Conservation (phyloP, 371 early-diverging fungal species). For the Rhizopus stolonifer region DNA sequence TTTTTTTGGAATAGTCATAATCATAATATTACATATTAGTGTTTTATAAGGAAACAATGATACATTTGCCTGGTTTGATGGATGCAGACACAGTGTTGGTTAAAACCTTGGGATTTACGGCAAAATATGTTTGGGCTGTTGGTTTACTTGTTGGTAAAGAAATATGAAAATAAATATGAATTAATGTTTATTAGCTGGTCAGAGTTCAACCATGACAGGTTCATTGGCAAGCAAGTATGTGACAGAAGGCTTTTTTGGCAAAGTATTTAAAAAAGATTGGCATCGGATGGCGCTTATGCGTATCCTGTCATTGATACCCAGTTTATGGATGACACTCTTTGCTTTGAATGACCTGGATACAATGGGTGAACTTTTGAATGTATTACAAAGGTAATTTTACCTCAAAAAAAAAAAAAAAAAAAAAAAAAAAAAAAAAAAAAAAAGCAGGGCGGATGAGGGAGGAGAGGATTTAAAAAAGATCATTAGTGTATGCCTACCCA, state of each 20-base stretch:
- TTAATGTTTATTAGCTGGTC: slow-evolving; percentile 47
- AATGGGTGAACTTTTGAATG: slow-evolving; percentile 69
- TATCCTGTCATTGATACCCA: slow-evolving; percentile 65
- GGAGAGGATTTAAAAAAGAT: no score
- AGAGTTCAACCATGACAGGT: slow-evolving; percentile 75
- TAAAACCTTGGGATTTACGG: slow-evolving; percentile 55
- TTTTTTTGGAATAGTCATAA: no score
- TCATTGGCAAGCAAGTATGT: slow-evolving; percentile 78
- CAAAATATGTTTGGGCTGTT: slow-evolving; percentile 65
- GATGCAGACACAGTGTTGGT: slow-evolving; percentile 64
- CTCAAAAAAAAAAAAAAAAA: no score
- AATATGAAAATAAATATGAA: background rate
- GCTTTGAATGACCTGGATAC: slow-evolving; percentile 64
- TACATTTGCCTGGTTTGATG: slow-evolving; percentile 45
- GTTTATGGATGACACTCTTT: slow-evolving; percentile 63
- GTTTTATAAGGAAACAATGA: slow-evolving; percentile 39
- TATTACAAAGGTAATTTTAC: slow-evolving; percentile 55
- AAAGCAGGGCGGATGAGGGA: no score
- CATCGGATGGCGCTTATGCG: slow-evolving; percentile 66
- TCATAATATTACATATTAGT: slow-evolving; percentile 54
- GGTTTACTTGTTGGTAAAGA: slow-evolving; percentile 60
- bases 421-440: no score
- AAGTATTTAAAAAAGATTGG: slow-evolving; percentile 65
- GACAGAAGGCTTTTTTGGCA: slow-evolving; percentile 68
- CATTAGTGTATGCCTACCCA: slow-evolving; percentile 69